phyloP scores from a whole-genome alignment of 2,329 filamentous ascomycete species.

The Neofusicoccum cordaticola region DNA sequence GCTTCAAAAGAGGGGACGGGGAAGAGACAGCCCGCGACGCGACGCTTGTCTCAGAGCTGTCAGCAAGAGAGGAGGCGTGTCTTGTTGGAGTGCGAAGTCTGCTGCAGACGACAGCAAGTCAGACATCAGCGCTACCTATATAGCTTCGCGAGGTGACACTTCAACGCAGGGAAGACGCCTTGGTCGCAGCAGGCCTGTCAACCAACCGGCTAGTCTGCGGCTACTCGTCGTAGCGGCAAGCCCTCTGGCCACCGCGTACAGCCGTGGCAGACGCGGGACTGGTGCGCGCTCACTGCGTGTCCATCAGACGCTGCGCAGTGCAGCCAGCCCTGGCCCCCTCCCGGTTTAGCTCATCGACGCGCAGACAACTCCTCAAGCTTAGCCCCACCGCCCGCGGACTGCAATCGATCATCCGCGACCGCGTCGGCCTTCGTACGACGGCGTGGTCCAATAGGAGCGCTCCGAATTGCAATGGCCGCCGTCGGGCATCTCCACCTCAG shows the following conservation, averaged over 20 bases:
- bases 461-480: not conserved
- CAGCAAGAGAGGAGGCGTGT: not conserved
- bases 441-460: not conserved
- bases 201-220: not conserved
- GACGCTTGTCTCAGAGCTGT: not conserved
- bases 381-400: not conserved
- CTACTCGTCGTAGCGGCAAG: not conserved
- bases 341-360: not conserved
- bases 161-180: not conserved
- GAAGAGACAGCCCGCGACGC: not conserved
- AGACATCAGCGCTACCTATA: not conserved
- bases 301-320: not conserved
- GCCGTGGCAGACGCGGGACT: slow-evolving; percentile 2
- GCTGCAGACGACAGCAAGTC: not conserved
- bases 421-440: not conserved
- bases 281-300: not conserved
- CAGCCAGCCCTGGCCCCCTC: not conserved
- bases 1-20: not conserved
- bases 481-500: not conserved
- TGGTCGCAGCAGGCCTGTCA: not conserved
- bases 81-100: not conserved
- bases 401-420: not conserved
- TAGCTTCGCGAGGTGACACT: not conserved
- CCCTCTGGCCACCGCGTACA: not conserved
- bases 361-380: not conserved